These are phyloP conservation scores for Hyphopichia buzzinii DNA, from an alignment of 1,139 yeast genomes.

Conservation along the genomic window DNA sequence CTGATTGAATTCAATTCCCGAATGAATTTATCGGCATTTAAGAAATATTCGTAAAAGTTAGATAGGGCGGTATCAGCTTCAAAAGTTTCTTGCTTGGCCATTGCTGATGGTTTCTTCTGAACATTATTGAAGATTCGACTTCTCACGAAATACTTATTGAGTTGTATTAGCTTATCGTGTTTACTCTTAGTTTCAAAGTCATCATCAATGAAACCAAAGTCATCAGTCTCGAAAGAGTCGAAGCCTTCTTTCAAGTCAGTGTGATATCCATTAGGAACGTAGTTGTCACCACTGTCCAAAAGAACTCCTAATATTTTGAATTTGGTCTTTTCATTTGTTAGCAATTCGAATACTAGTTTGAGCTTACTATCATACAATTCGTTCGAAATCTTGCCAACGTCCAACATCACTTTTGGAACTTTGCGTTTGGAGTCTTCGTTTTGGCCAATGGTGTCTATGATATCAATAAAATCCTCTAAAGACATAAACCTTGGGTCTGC, in stretches of 20 bases:
- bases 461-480: constrained; percentile 14
- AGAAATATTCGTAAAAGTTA: constrained; percentile 17
- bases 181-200: background rate
- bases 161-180: constrained; percentile 14
- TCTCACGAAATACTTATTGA: constrained; percentile 16
- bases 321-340: constrained; percentile 10
- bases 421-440: constrained; percentile 15
- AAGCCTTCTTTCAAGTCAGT: constrained; percentile 7
- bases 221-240: constrained; percentile 5
- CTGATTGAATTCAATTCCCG: constrained; percentile 17
- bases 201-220: constrained; percentile 1
- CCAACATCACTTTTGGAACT: constrained; percentile 27
- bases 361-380: constrained; percentile 16
- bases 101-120: background rate
- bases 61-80: background rate
- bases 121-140: constrained; percentile 12
- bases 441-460: constrained; percentile 18
- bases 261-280: constrained; percentile 17
- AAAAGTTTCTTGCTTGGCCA: background rate
- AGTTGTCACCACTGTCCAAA: constrained; percentile 40
- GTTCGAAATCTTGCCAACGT: constrained; percentile 26
- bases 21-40: constrained; percentile 29
- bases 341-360: constrained; percentile 12
- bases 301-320: constrained; percentile 31
- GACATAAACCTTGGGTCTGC: constrained; percentile 10